These are phyloP conservation scores for Psophocarpus tetragonolobus DNA, from an alignment of 306 rosid species.

Conservation along the genomic window DNA sequence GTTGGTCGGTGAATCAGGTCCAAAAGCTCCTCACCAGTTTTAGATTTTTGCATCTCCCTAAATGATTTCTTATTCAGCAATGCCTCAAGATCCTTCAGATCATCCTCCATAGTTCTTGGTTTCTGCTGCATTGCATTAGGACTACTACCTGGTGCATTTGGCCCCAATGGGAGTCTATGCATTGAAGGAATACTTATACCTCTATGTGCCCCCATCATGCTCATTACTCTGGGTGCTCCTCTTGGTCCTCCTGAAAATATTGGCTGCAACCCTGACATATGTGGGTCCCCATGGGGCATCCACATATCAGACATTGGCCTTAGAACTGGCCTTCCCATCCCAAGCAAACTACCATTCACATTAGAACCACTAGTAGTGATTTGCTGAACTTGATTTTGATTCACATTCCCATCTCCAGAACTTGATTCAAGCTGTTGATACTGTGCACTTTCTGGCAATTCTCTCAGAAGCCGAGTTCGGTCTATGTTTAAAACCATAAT, in stretches of 20 bases:
- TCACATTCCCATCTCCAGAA: slow-evolving; percentile 50
- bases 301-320: slow-evolving; percentile 76
- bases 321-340: slow-evolving; percentile 57
- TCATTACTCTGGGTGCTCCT: slow-evolving; percentile 61
- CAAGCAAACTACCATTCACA: slow-evolving; percentile 59
- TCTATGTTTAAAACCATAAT: slow-evolving; percentile 81
- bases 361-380: slow-evolving; percentile 35
- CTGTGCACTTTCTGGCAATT: slow-evolving; percentile 75
- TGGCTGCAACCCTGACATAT: slow-evolving; percentile 57
- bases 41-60: slow-evolving; percentile 81
- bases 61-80: slow-evolving; percentile 86
- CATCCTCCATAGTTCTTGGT: slow-evolving; percentile 74
- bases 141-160: slow-evolving; percentile 47
- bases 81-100: slow-evolving; percentile 86
- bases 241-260: slow-evolving; percentile 68
- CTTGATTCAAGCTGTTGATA: slow-evolving; percentile 50
- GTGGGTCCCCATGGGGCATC: slow-evolving; percentile 72
- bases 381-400: slow-evolving; percentile 57
- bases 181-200: slow-evolving; percentile 65
- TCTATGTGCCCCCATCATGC: slow-evolving; percentile 68
- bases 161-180: slow-evolving; percentile 70
- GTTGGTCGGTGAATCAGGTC: slow-evolving; percentile 96
- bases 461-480: slow-evolving; percentile 74
- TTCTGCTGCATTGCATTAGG: slow-evolving; percentile 53
- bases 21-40: slow-evolving; percentile 93